phyloP scores from a whole-genome alignment of 2,329 filamentous ascomycete genomes.

The Colletotrichum phormii region DNA sequence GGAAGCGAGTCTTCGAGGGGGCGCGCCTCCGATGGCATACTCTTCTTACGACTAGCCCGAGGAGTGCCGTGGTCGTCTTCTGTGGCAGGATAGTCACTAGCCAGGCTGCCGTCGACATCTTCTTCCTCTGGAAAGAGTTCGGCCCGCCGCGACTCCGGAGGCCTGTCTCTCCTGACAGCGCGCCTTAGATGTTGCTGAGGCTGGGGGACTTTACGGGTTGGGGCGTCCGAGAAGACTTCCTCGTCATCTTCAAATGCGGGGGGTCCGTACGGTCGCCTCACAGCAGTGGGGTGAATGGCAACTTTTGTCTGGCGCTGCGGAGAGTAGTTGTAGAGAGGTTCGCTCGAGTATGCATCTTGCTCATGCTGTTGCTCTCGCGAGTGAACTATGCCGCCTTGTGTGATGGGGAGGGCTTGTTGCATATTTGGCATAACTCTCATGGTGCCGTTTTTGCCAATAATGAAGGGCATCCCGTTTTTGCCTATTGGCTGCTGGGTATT shows the following conservation, averaged over 20 bases:
- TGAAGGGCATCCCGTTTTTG: constrained; percentile 41
- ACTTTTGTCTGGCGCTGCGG: constrained; percentile 46
- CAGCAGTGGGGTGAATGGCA: constrained; percentile 52
- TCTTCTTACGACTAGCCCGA: constrained; percentile 37
- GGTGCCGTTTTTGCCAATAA: constrained; percentile 50
- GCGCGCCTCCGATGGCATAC: constrained; percentile 38
- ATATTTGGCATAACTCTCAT: constrained; percentile 47
- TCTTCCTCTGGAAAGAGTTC: constrained; percentile 7
- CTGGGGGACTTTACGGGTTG: constrained; percentile 35
- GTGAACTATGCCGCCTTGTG: constrained; percentile 35
- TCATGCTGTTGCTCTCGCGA: constrained; percentile 38
- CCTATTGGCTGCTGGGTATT: constrained; percentile 21
- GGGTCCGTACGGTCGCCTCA: constrained; percentile 42
- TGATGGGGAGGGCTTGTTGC: constrained; percentile 39
- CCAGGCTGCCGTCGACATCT: constrained; percentile 27
- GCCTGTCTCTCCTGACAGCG: constrained; percentile 4
- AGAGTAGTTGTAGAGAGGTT: constrained; percentile 31
- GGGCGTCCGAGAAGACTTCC: constrained; percentile 43
- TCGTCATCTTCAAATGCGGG: constrained; percentile 41
- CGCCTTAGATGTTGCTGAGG: constrained; percentile 31
- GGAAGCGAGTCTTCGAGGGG: constrained; percentile 39
- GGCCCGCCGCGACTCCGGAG: background rate
- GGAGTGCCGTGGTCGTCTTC: constrained; percentile 37
- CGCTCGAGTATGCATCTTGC: constrained; percentile 9
- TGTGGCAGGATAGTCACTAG: constrained; percentile 21